Conservation (phyloP, 2,329 filamentous ascomycete genomes). For the Cercospora sojina region DNA sequence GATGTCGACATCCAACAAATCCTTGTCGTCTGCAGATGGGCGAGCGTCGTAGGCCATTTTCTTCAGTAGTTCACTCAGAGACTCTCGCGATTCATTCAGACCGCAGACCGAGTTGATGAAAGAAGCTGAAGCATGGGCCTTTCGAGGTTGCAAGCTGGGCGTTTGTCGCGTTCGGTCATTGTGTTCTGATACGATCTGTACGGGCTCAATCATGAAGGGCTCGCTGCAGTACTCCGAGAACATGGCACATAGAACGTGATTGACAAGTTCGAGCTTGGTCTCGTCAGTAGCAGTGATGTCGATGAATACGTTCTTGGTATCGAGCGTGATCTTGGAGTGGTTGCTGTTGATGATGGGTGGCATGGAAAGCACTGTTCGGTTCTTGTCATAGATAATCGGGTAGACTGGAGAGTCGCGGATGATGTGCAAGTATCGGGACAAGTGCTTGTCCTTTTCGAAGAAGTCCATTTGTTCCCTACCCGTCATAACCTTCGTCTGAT, state of each 20-base stretch:
- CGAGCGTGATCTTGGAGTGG: constrained; percentile 89
- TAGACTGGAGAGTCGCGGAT: constrained; percentile 92
- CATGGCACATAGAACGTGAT: constrained; percentile 95
- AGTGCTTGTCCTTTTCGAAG: constrained; percentile 89
- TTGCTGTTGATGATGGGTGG: constrained; percentile 98
- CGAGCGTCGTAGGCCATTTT: constrained; percentile 87
- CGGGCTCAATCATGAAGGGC: constrained; percentile 87
- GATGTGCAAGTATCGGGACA: constrained; percentile 88
- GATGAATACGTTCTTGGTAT: constrained; percentile 93
- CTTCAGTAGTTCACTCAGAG: constrained; percentile 74
- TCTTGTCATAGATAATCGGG: constrained; percentile 90
- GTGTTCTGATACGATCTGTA: constrained; percentile 89
- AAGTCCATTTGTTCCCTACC: constrained; percentile 88
- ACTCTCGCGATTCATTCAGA: constrained; percentile 68
- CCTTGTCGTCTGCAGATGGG: constrained; percentile 67
- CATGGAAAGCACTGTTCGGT: constrained; percentile 83
- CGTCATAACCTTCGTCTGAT: constrained; percentile 86
- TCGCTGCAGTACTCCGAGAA: constrained; percentile 90
- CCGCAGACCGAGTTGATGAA: constrained; percentile 95
- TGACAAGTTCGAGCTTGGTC: constrained; percentile 94
- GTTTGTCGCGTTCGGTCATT: constrained; percentile 79
- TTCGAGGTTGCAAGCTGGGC: constrained; percentile 74
- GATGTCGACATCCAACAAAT: constrained; percentile 72
- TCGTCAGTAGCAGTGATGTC: constrained; percentile 95
- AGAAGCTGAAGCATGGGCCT: constrained; percentile 78